Conservation (phyloP, 176 grass and related monocot genomes). For the Melocanna baccifera region DNA sequence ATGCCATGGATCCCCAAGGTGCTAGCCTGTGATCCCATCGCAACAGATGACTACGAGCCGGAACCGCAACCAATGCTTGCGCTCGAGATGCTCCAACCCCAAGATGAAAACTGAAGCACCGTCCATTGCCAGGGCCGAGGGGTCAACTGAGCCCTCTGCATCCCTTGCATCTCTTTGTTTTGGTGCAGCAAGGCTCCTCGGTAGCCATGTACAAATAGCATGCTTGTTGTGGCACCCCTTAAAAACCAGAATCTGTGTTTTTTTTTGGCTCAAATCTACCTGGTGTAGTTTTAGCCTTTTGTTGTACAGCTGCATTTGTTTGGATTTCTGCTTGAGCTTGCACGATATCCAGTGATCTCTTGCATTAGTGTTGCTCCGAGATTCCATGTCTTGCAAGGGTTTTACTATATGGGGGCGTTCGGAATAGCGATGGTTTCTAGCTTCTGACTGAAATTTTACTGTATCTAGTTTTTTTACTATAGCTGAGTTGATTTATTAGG, state of each 20-base stretch:
- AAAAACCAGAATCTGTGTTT: too few species aligned
- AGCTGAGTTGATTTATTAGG: too few species aligned
- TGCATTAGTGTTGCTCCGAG: too few species aligned
- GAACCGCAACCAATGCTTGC: conserved; percentile 4
- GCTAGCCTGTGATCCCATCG: conserved; percentile 44
- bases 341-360: background rate
- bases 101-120: conserved; percentile 10
- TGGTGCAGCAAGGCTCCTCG: background rate
- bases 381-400: too few species aligned
- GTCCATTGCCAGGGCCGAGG: background rate
- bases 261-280: background rate
- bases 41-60: conserved; percentile 29
- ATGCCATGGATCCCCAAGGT: conserved; percentile 64
- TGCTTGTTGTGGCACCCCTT: too few species aligned
- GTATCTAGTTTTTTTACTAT: too few species aligned
- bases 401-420: too few species aligned
- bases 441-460: too few species aligned
- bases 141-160: background rate
- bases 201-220: background rate
- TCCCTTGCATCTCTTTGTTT: background rate
- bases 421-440: too few species aligned
- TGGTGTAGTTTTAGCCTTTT: background rate
- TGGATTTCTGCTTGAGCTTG: too few species aligned
- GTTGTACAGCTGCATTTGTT: background rate
- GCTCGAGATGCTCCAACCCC: background rate